Conservation (phyloP, 2,329 filamentous ascomycete genomes). For the Pezicula rhizophila region DNA sequence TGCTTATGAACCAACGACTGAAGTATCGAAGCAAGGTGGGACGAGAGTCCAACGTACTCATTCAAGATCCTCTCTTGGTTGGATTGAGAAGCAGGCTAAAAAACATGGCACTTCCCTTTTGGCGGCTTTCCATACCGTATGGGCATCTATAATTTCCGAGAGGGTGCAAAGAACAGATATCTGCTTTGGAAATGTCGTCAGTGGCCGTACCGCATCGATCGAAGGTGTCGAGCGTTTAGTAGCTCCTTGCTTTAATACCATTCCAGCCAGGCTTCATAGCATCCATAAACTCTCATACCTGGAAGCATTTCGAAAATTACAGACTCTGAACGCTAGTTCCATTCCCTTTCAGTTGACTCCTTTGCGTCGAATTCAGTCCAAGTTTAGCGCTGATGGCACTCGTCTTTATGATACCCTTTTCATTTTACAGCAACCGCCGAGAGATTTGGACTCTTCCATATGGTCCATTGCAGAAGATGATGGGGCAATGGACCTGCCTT, state of each 20-base stretch:
- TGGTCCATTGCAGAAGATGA: conserved; percentile 53
- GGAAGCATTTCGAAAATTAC: conserved; percentile 25
- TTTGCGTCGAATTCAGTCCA: conserved; percentile 62
- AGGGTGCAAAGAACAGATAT: conserved; percentile 56
- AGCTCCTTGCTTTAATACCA: conserved; percentile 89
- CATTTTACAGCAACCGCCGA: conserved; percentile 64
- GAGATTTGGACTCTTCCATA: conserved; percentile 46
- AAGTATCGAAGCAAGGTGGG: not conserved
- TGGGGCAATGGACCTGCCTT: conserved; percentile 66
- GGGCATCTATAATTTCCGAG: conserved; percentile 58
- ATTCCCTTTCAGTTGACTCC: conserved; percentile 70
- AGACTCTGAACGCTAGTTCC: conserved; percentile 49
- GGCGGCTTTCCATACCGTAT: conserved; percentile 64
- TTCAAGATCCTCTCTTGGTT: conserved; percentile 12
- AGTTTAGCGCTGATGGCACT: conserved; percentile 36
- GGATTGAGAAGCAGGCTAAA: conserved; percentile 43
- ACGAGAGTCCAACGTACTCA: conserved; percentile 10
- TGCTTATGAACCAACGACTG: too few relatives aligned
- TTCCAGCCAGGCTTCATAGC: conserved; percentile 61
- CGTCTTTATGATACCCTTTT: conserved; percentile 75
- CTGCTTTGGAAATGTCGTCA: conserved; percentile 84
- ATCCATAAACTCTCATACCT: conserved; percentile 43
- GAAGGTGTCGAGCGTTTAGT: conserved; percentile 65
- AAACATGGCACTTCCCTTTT: conserved; percentile 56
- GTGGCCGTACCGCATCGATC: conserved; percentile 63